Conservation (phyloP, 1,284 basidiomycete species). For the Trichosporon coremiiforme region DNA sequence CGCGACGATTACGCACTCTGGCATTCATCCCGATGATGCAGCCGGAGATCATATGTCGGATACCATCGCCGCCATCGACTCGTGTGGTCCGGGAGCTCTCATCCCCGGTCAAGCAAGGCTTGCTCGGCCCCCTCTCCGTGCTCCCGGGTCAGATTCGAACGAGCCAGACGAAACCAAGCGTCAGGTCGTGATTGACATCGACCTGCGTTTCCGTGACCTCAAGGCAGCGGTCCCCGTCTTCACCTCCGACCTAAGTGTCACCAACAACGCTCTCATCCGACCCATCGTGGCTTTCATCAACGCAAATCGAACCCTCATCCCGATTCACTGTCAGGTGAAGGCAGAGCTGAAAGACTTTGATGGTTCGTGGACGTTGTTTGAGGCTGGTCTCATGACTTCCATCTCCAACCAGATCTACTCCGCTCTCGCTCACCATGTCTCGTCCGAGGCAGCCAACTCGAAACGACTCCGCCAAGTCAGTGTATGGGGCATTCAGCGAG, state of each 20-base stretch:
- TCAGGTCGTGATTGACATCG: constrained; percentile 79
- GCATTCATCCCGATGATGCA: constrained; percentile 44
- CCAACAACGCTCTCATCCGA: constrained; percentile 90
- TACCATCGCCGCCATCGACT: constrained; percentile 58
- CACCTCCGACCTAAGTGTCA: constrained; percentile 81
- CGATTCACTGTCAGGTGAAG: constrained; percentile 82
- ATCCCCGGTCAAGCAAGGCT: constrained; percentile 88
- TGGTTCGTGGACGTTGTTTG: constrained; percentile 73
- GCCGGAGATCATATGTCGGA: constrained; percentile 56
- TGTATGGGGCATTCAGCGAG: constrained; percentile 76
- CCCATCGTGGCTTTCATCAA: constrained; percentile 99
- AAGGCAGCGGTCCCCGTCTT: constrained; percentile 95
- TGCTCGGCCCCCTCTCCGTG: constrained; percentile 80
- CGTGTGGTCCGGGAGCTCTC: constrained; percentile 57
- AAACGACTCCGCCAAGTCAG: constrained; percentile 82
- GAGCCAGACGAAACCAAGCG: constrained; percentile 34
- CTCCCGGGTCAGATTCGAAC: constrained; percentile 60
- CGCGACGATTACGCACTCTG: constrained; percentile 54
- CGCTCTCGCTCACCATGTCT: constrained; percentile 88
- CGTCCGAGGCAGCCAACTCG: constrained; percentile 76
- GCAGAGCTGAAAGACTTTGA: constrained; percentile 80
- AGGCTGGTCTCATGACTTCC: constrained; percentile 52
- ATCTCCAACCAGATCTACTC: constrained; percentile 67
- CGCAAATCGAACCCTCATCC: constrained; percentile 85
- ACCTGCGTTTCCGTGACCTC: constrained; percentile 91